phyloP scores from a whole-genome alignment of 176 grass and related monocot species.

The Calamus simplicifolius region DNA sequence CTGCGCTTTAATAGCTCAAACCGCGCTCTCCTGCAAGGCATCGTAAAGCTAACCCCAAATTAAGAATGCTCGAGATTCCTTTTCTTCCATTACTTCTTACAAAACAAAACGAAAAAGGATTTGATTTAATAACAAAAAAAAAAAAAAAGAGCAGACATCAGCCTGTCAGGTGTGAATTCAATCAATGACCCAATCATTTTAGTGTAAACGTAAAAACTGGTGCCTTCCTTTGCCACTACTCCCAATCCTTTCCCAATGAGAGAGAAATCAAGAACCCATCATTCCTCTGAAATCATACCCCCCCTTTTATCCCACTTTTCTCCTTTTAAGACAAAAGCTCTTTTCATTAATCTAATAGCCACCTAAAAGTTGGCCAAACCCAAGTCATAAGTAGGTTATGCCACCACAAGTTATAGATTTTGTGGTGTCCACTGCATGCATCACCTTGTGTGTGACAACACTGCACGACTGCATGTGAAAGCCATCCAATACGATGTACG shows the following conservation, averaged over 20 bases:
- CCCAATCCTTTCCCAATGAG: conserved; percentile 21
- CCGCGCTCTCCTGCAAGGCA: too few relatives aligned
- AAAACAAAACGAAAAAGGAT: too few relatives aligned
- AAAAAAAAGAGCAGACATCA: neutral
- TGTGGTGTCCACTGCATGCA: too few relatives aligned
- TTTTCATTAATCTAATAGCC: conserved; percentile 33
- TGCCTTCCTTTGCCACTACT: conserved; percentile 19
- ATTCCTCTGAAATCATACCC: conserved; percentile 51
- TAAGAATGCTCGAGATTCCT: too few relatives aligned
- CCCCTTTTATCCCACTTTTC: conserved; percentile 40
- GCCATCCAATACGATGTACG: too few relatives aligned
- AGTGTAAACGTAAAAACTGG: conserved; percentile 35
- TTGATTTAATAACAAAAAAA: too few relatives aligned
- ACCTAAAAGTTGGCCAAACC: conserved; percentile 24
- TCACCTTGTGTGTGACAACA: too few relatives aligned
- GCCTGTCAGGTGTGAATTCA: conserved; percentile 26
- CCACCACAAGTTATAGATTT: too few relatives aligned
- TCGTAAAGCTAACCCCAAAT: too few relatives aligned
- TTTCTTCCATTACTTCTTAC: too few relatives aligned
- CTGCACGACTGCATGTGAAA: too few relatives aligned
- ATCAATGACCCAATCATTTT: conserved; percentile 68
- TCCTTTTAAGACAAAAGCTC: conserved; percentile 37
- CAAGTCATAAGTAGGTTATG: conserved; percentile 13
- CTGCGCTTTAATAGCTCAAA: too few relatives aligned
- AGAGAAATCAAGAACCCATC: conserved; percentile 64